Evolutionary conservation across 495 filamentous ascomycete species (phyloP).

Genomic region (Penicillium argentinense): DNA sequence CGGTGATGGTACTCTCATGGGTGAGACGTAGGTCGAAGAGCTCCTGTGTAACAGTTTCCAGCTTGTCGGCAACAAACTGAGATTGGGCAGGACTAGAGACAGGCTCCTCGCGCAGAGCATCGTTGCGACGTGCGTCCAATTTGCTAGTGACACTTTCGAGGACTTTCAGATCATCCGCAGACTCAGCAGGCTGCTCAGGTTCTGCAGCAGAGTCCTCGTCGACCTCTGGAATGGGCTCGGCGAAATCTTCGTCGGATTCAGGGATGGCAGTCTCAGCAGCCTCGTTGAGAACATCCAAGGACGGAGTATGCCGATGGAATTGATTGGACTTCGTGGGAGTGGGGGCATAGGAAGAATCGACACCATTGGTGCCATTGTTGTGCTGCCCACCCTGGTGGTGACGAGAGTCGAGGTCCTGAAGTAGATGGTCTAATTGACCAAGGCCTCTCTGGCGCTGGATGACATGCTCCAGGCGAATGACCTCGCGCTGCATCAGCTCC

Average conservation of each 20-base stretch:
- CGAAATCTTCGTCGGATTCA: slow-evolving; percentile 51
- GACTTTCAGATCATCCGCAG: slow-evolving; percentile 31
- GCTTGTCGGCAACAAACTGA: slow-evolving; percentile 86
- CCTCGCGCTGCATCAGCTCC: slow-evolving; percentile 94
- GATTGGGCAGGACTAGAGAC: slow-evolving; percentile 74
- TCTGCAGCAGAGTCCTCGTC: slow-evolving; percentile 35
- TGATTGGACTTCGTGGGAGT: slow-evolving; percentile 17
- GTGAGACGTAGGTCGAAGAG: slow-evolving; percentile 86
- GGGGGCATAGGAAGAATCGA: slow-evolving; percentile 16
- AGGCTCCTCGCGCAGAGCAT: slow-evolving; percentile 22
- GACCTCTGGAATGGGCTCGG: slow-evolving; percentile 52
- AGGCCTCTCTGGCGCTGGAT: slow-evolving; percentile 93
- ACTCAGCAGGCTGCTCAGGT: slow-evolving; percentile 7
- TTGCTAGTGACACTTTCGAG: slow-evolving; percentile 34
- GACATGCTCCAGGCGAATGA: slow-evolving; percentile 90
- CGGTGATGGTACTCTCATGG: slow-evolving; percentile 79
- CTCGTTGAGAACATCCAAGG: slow-evolving; percentile 49
- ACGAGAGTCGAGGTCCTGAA: slow-evolving; percentile 85
- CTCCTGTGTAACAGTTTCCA: slow-evolving; percentile 89
- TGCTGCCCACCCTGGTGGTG: slow-evolving; percentile 59
- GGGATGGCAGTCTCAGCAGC: slow-evolving; percentile 54
- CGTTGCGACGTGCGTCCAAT: slow-evolving; percentile 24
- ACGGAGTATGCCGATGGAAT: slow-evolving; percentile 36
- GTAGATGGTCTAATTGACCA: slow-evolving; percentile 87
- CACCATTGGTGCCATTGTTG: slow-evolving; percentile 28